Evolutionary conservation across 2,329 filamentous ascomycete genomes (phyloP), one percentile per base, ranked within the genome.

Genomic region (Xylaria sp.): DNA sequence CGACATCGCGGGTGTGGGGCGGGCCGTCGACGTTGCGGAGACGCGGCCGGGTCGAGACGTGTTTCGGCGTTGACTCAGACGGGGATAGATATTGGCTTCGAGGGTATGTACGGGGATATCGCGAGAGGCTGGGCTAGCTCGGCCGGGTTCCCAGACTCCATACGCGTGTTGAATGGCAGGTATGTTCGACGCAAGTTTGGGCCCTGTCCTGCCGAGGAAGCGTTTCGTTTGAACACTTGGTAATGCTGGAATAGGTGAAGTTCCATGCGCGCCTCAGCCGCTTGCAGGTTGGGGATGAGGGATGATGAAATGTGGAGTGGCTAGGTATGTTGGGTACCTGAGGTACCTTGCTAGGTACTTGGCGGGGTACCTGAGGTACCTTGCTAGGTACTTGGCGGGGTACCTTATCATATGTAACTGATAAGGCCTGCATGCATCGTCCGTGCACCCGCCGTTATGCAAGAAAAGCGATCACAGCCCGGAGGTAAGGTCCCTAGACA

Each of bases 1-100:
- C n/a, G 66, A 61, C 67, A 69, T 69, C 44, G 46, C 62, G 42
- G 29, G 54, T 40, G 50, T 46, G 20, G 57, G 54, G 43, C 47
- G 50, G 41, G 44, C 50, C 26, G 37, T 40, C 39, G 24, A 41
- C 9, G 22, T 29, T 18, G 39, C 24, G 40, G 44, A 21, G 8
- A 16, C 37, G 18, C 2, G 44, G 37, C 29, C 29, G 5, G 29
- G 5, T 34, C 29, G 29, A 13, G 29, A 13, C 29, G 5, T 5
- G 24, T 26, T 26, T 5, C 24, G 5, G 5, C 16, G 29, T 13
- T 34, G 29, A 34, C 29, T 34, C 29, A 34, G 29, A 34, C 29
- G 6, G 29, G 29, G 9, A 41, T 17, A 5, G 6, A 16, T 39
- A 26, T 26, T 13, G 29, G 16, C 16, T 34, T 34, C 29, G 29